Evolutionary conservation across 345 rosid genomes (phyloP).

Genomic region (Lagerstroemia speciosa): DNA sequence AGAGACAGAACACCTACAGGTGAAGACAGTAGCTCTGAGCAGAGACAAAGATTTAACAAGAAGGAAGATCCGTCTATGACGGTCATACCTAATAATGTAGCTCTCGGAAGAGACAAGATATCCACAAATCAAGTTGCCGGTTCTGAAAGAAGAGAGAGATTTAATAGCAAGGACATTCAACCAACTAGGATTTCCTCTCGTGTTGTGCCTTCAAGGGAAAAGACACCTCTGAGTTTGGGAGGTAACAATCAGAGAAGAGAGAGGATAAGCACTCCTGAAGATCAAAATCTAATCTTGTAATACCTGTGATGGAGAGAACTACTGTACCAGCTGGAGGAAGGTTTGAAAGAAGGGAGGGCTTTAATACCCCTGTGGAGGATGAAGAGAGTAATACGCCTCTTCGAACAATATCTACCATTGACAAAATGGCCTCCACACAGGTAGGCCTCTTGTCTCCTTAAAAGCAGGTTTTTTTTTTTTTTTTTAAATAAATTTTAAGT

Average conservation of each 20-base stretch:
- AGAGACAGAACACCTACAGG: conserved; percentile 1
- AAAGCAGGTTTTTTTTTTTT: background rate
- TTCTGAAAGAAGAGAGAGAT: conserved; percentile 11
- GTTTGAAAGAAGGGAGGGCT: conserved; percentile 32
- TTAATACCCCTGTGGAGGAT: background rate
- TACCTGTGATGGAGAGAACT: conserved; percentile 7
- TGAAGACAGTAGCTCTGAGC: background rate
- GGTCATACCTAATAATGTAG: conserved; percentile 8
- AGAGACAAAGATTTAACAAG: conserved; percentile 8
- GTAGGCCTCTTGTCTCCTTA: conserved; percentile 10
- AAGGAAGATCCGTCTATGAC: conserved; percentile 14
- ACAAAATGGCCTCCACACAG: conserved; percentile 8
- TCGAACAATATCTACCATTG: conserved; percentile 4
- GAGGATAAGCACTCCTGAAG: conserved; percentile 7
- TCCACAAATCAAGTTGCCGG: conserved; percentile 5
- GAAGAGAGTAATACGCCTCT: conserved; percentile 8
- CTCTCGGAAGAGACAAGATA: background rate
- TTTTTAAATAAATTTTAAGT: no score
- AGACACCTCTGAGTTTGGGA: background rate
- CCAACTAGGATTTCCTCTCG: conserved; percentile 7
- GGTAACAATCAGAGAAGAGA: conserved; percentile 11
- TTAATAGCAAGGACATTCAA: conserved; percentile 7
- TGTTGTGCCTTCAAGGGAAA: conserved; percentile 5
- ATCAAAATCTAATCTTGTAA: background rate
- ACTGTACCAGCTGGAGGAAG: conserved; percentile 20